Conservation (phyloP, 768 basidiomycete genomes). For the Leccinum disarticulatum region DNA sequence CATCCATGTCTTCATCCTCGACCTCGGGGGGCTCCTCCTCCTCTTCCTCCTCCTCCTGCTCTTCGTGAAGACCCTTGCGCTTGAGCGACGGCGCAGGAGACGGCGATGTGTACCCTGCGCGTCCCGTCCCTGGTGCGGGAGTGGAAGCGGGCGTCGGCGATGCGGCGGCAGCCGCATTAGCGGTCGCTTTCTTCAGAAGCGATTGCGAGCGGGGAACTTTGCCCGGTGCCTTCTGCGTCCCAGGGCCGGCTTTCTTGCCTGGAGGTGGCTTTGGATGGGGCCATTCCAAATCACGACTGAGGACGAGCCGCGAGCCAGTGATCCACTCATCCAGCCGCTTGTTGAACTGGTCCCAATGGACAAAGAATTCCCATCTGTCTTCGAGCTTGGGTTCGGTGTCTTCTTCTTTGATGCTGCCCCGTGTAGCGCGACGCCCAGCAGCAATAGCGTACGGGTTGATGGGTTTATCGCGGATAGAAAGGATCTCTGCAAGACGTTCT, state of each 20-base stretch:
- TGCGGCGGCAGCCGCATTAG: conserved; percentile 65
- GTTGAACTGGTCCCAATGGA: conserved; percentile 99
- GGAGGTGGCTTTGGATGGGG: conserved; percentile 79
- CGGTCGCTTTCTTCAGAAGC: conserved; percentile 67
- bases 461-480: conserved; percentile 90
- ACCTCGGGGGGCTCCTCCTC: conserved; percentile 44
- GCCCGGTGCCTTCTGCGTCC: conserved; percentile 53
- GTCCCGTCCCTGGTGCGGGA: conserved; percentile 33
- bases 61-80: conserved; percentile 65
- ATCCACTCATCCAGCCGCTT: conserved; percentile 99
- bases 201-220: conserved; percentile 61
- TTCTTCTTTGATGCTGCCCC: conserved; percentile 41
- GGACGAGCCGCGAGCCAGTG: conserved; percentile 78
- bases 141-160: conserved; percentile 59
- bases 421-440: conserved; percentile 39
- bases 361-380: conserved; percentile 91
- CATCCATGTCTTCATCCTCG: conserved; percentile 45
- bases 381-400: conserved; percentile 58
- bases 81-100: conserved; percentile 64
- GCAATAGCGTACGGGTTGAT: conserved; percentile 47
- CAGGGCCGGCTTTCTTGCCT: conserved; percentile 51
- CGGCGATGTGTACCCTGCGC: conserved; percentile 45
- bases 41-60: conserved; percentile 61
- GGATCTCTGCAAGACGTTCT: conserved; percentile 92
- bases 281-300: conserved; percentile 90